Evolutionary conservation across 2,329 filamentous ascomycete genomes (phyloP), one percentile per base, ranked within the genome.

Genomic region (Aspergillus floridensis): DNA sequence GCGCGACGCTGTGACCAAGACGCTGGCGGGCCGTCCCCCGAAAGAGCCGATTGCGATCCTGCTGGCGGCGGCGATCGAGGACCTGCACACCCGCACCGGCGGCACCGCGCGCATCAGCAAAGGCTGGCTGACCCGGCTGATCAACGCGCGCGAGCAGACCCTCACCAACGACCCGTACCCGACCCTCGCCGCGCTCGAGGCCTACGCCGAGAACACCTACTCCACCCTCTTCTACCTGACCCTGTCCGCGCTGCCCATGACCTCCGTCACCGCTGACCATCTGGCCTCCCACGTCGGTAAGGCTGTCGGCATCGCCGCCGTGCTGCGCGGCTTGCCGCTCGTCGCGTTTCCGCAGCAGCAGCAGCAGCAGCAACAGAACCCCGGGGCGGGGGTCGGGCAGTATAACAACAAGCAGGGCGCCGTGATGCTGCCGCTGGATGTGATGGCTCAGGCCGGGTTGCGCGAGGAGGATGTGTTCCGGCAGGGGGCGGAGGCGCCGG

Each of bases 271-370:
- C 24, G 86, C 92, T 47, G 95, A 99, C 70, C 95, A 99, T 77
- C 81, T 99, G 19, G 93, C 93, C 8, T 96, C 91, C 57, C 95
- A 99, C 74, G 90, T 98, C 59, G 95, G 95, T 55, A 99, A 99
- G 72, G 93, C 95, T 0, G 89, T 87, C 52, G 95, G 95, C 8
- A 97, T 99, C 57, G 84, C 88, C 2, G 89, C 93, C 1, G 85
- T 96, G 0, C 80, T 99, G n/a, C 84, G 93, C 46, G 93, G 95
- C 0, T 81, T 98, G 11, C 93, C 95, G 0, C 76, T 98, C 2
- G 82, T 98, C n/a, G 93, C 93, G 0, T 91, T 93, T 49, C 89
- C 90, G 0, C 82, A 86, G 0, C 82, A 35, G 32, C 32, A 35
- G 32, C 32, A 35, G 2, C 32, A 35, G 32, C 32, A 35, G 12